These are phyloP conservation scores for Epipyxis sp. DNA, from an alignment of 108 stramenopile genomes.

Conservation along the genomic window DNA sequence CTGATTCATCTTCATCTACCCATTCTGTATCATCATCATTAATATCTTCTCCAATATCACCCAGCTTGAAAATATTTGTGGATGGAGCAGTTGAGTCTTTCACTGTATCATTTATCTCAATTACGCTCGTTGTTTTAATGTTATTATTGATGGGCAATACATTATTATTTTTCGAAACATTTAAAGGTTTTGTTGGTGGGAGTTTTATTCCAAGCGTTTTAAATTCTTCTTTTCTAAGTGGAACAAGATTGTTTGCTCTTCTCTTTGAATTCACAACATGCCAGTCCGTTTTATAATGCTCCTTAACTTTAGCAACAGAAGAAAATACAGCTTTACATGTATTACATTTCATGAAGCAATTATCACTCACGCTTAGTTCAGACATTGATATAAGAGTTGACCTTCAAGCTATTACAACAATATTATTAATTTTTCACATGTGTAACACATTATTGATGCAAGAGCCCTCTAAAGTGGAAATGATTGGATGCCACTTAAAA, in stretches of 20 bases:
- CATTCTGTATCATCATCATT: conserved; percentile 52
- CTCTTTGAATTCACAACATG: conserved; percentile 90
- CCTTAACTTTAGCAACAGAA: background rate
- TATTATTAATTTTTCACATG: too few species aligned
- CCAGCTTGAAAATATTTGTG: too few species aligned
- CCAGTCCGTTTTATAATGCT: conserved; percentile 82
- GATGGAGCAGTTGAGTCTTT: too few species aligned
- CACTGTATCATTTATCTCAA: background rate
- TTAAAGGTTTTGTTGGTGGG: background rate
- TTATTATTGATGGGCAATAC: background rate
- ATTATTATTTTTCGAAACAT: background rate
- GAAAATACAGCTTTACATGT: conserved; percentile 26
- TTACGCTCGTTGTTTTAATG: background rate
- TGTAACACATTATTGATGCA: too few species aligned
- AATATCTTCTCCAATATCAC: background rate
- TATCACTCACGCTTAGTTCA: too few species aligned
- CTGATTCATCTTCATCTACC: conserved; percentile 65
- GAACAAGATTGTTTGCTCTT: background rate
- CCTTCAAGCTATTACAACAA: too few species aligned
- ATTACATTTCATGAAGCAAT: conserved; percentile 26
- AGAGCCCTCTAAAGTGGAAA: too few species aligned
- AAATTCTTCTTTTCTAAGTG: conserved; percentile 2
- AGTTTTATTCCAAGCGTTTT: background rate
- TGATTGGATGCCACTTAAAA: too few species aligned
- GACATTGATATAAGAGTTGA: too few species aligned